A percentile compares a stretch with the other conserved stretches of the same genome.
phyloP scores from a whole-genome alignment of 2,329 filamentous ascomycete genomes.

The Blastomyces gilchristii region DNA sequence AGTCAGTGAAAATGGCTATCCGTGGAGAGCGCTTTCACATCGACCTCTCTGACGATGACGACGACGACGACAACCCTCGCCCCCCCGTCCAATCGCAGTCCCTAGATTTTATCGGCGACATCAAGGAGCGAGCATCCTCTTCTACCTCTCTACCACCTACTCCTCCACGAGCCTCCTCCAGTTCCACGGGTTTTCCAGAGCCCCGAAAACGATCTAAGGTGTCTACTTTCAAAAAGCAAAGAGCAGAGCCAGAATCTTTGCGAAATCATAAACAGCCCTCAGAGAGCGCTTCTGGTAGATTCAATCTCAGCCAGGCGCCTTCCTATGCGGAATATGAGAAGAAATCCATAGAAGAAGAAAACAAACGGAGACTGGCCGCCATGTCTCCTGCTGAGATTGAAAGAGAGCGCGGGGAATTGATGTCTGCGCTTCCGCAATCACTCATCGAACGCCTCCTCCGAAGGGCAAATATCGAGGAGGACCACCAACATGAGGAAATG shows the following conservation, averaged over 20 bases:
- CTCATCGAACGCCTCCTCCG: slow-evolving; percentile 67
- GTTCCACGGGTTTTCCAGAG: slow-evolving; percentile 70
- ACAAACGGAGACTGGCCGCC: slow-evolving; percentile 56
- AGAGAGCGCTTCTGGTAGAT: background rate
- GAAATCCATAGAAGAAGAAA: slow-evolving; percentile 70
- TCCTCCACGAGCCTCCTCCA: slow-evolving; percentile 50
- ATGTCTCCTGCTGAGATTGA: slow-evolving; percentile 81
- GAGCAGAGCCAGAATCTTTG: slow-evolving; percentile 26
- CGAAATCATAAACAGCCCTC: slow-evolving; percentile 10
- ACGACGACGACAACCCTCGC: slow-evolving; percentile 27
- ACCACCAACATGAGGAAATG: slow-evolving; percentile 16
- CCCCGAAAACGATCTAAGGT: slow-evolving; percentile 65
- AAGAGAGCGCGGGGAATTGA: slow-evolving; percentile 67
- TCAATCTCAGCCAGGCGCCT: slow-evolving; percentile 10
- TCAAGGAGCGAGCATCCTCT: slow-evolving; percentile 61
- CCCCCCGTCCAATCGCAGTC: slow-evolving; percentile 19
- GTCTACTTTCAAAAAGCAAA: slow-evolving; percentile 71
- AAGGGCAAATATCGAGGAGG: slow-evolving; percentile 65
- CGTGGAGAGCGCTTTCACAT: slow-evolving; percentile 52
- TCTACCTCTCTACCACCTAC: slow-evolving; percentile 29
- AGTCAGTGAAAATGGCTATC: slow-evolving; percentile 35
- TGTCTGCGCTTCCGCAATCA: slow-evolving; percentile 62
- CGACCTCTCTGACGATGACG: slow-evolving; percentile 47
- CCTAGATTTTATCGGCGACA: slow-evolving; percentile 54
- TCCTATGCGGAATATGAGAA: slow-evolving; percentile 49